A percentile compares a stretch with the other conserved stretches of the same genome.
Conservation (phyloP, 208 protist genomes). For the Trypanosoma avium region DNA sequence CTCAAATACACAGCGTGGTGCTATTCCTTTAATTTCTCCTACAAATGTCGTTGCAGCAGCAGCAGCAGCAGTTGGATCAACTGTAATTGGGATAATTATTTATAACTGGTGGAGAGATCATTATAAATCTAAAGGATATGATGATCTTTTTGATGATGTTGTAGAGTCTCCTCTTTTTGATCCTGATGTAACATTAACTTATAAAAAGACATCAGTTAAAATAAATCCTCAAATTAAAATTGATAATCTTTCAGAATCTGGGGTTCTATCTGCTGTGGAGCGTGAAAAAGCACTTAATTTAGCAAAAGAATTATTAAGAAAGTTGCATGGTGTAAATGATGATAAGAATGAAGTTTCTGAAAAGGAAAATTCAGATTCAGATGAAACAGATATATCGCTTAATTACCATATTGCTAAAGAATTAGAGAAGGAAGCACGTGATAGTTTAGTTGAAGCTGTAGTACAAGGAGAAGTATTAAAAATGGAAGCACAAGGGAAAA, state of each 20-base stretch:
- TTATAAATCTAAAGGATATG: constrained; percentile 28
- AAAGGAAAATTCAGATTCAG: constrained; percentile 33
- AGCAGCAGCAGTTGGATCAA: constrained; percentile 2
- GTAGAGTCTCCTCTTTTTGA: constrained; percentile 39
- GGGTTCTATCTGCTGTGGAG: constrained; percentile 21
- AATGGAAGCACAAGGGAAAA: constrained; percentile 16
- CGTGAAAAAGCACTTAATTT: constrained; percentile 55
- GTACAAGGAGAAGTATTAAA: constrained; percentile 32
- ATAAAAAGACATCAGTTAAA: constrained; percentile 9
- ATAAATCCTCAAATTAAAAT: constrained; percentile 13
- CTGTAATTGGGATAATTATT: background rate
- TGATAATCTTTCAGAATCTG: background rate
- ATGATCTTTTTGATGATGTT: constrained; percentile 46
- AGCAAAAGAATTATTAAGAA: constrained; percentile 39
- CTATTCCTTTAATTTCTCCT: background rate
- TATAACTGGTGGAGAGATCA: constrained; percentile 16
- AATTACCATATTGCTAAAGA: constrained; percentile 71
- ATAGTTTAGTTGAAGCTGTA: constrained; percentile 59
- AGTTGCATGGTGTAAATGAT: constrained; percentile 31
- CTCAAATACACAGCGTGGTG: background rate
- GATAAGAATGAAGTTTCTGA: constrained; percentile 24
- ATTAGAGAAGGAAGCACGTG: constrained; percentile 61
- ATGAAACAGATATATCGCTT: constrained; percentile 69
- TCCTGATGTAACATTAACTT: constrained; percentile 14
- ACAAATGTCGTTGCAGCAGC: too few relatives aligned